Percentiles rank a stretch among this genome's conserved stretches.
Conservation (phyloP, 495 filamentous ascomycete genomes). For the Gamarada debralockiae region DNA sequence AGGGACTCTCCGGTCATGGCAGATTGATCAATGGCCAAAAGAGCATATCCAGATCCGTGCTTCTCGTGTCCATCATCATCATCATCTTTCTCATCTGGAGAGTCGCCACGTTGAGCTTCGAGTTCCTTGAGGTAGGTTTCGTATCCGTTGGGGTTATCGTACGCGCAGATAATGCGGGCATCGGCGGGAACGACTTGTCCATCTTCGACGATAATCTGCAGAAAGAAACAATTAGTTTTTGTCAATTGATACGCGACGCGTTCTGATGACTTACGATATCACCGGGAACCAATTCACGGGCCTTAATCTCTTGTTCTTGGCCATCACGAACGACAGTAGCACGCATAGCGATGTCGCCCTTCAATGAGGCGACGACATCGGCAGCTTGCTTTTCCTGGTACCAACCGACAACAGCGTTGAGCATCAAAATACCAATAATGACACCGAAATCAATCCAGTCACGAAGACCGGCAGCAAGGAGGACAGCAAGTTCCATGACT, state of each 20-base stretch:
- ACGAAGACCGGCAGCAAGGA: slow-evolving; percentile 73
- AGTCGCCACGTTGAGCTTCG: slow-evolving; percentile 51
- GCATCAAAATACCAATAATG: slow-evolving; percentile 73
- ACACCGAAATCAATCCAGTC: slow-evolving; percentile 85
- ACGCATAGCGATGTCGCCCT: slow-evolving; percentile 83
- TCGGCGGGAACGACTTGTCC: slow-evolving; percentile 72
- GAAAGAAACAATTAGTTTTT: slow-evolving; percentile 14
- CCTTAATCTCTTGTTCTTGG: slow-evolving; percentile 66
- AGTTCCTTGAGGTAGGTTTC: slow-evolving; percentile 58
- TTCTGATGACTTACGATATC: slow-evolving; percentile 62
- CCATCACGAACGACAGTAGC: slow-evolving; percentile 69
- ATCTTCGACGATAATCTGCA: slow-evolving; percentile 65
- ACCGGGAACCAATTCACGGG: slow-evolving; percentile 75
- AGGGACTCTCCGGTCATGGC: slow-evolving; percentile 77
- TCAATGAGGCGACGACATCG: slow-evolving; percentile 74
- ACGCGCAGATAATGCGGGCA: slow-evolving; percentile 73
- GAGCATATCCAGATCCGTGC: slow-evolving; percentile 55
- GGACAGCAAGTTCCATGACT: slow-evolving; percentile 85
- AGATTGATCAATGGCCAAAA: slow-evolving; percentile 68
- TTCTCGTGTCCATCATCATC: slow-evolving; percentile 48
- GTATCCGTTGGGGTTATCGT: slow-evolving; percentile 65
- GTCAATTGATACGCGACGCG: neutral
- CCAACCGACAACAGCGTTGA: slow-evolving; percentile 82
- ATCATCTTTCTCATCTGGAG: slow-evolving; percentile 48
- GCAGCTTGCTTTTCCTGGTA: slow-evolving; percentile 87